phyloP scores from a whole-genome alignment of 345 rosid genomes.

The Schrenkiella parvula region DNA sequence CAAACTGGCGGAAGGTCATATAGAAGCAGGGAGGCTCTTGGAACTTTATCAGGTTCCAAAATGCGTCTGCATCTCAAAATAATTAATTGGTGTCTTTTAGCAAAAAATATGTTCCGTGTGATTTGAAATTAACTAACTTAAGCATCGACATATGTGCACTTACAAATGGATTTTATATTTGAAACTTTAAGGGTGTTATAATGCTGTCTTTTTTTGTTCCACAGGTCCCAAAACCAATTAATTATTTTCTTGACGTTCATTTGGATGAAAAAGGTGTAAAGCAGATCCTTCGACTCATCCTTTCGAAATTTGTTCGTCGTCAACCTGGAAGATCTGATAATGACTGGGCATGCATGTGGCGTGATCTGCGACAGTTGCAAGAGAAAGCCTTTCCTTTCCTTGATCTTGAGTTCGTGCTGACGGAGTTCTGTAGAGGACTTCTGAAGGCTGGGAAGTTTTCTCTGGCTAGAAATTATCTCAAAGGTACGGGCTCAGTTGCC shows the following conservation, averaged over 20 bases:
- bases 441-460: constrained; percentile 97
- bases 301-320: constrained; percentile 85
- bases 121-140: constrained; percentile 13
- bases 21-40: constrained; percentile 91
- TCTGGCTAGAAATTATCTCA: constrained; percentile 89
- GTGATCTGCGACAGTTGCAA: constrained; percentile 69
- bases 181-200: constrained; percentile 4
- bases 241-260: constrained; percentile 68
- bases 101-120: neutral
- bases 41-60: constrained; percentile 73
- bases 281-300: constrained; percentile 88
- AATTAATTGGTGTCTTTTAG: constrained; percentile 15
- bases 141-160: neutral
- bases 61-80: constrained; percentile 2
- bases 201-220: constrained; percentile 12
- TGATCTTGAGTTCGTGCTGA: constrained; percentile 79
- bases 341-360: constrained; percentile 99
- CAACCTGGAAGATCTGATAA: constrained; percentile 84
- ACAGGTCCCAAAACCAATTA: constrained; percentile 89
- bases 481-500: constrained; percentile 79
- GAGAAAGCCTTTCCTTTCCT: constrained; percentile 92
- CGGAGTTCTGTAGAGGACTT: constrained; percentile 94
- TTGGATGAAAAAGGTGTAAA: constrained; percentile 82
- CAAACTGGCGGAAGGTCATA: constrained; percentile 74
- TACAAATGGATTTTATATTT: neutral